phyloP scores from a whole-genome alignment of 352 stramenopile species.

The Phytopythium vexans region DNA sequence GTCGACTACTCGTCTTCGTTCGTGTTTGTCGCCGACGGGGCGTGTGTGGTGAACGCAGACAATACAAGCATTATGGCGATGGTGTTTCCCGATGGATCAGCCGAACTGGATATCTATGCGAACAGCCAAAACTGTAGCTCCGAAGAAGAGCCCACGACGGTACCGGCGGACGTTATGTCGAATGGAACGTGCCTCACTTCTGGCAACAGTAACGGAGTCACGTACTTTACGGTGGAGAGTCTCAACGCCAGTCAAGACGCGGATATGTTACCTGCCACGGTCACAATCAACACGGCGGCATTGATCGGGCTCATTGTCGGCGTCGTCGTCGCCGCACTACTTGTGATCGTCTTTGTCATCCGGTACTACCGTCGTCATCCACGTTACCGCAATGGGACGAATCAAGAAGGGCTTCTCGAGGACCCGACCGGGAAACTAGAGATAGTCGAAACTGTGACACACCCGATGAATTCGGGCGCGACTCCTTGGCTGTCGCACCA shows the following conservation, averaged over 20 bases:
- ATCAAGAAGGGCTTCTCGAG: constrained; percentile 16
- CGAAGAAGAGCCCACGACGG: constrained; percentile 20
- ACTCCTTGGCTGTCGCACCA: too few relatives aligned
- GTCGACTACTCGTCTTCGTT: constrained; percentile 20
- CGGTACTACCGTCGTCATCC: constrained; percentile 13
- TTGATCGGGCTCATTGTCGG: constrained; percentile 28
- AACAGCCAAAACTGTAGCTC: constrained; percentile 29
- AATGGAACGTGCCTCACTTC: constrained; percentile 14
- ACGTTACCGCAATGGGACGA: constrained; percentile 1
- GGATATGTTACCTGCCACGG: neutral
- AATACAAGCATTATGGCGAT: constrained; percentile 26
- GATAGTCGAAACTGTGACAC: constrained; percentile 18
- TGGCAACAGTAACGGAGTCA: constrained; percentile 13
- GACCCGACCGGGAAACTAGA: constrained; percentile 15
- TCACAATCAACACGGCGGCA: constrained; percentile 11
- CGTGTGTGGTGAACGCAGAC: constrained; percentile 25
- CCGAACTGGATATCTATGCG: constrained; percentile 35
- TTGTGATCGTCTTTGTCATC: constrained; percentile 23
- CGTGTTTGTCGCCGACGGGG: constrained; percentile 26
- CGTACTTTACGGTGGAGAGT: constrained; percentile 32
- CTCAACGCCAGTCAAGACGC: constrained; percentile 13
- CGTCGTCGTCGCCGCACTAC: constrained; percentile 20
- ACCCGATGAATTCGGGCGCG: too few relatives aligned
- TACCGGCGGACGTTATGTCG: constrained; percentile 18
- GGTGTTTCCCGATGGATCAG: constrained; percentile 28